phyloP scores from a whole-genome alignment of 139 green algal species.

The Chlorella sp. region DNA sequence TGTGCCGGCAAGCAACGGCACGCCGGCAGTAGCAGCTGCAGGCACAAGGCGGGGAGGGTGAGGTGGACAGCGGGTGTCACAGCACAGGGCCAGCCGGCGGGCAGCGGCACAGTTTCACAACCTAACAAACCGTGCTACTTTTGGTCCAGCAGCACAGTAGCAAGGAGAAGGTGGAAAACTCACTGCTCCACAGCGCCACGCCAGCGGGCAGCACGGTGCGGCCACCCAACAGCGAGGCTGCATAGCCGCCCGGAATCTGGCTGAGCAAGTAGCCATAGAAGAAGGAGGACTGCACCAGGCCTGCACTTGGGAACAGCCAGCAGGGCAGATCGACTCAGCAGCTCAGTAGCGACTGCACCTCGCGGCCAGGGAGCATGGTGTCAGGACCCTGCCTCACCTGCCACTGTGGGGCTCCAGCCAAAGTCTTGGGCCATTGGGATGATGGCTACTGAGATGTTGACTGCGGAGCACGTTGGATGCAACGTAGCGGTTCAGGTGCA shows the following conservation, averaged over 20 bases:
- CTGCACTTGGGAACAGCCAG: no score
- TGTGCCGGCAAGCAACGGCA: slow-evolving; percentile 20
- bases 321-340: no score
- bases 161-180: no score
- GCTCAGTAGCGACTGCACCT: no score
- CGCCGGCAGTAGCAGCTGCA: slow-evolving; percentile 22
- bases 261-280: slow-evolving; percentile 88
- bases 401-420: slow-evolving; percentile 85
- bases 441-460: slow-evolving; percentile 98
- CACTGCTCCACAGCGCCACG: slow-evolving; percentile 80
- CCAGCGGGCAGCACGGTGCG: slow-evolving; percentile 80
- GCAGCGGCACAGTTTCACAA: no score
- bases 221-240: slow-evolving; percentile 78
- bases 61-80: no score
- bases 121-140: no score
- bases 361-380: no score
- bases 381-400: no score
- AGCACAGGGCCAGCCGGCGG: no score
- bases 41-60: not conserved
- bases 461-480: slow-evolving; percentile 47
- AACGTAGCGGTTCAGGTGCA: no score
- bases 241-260: slow-evolving; percentile 93
- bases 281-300: slow-evolving; percentile 94
- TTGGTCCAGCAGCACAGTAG: no score
- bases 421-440: slow-evolving; percentile 97